Conservation (phyloP, 768 basidiomycete genomes). For the Leucocoprinus leucothites region DNA sequence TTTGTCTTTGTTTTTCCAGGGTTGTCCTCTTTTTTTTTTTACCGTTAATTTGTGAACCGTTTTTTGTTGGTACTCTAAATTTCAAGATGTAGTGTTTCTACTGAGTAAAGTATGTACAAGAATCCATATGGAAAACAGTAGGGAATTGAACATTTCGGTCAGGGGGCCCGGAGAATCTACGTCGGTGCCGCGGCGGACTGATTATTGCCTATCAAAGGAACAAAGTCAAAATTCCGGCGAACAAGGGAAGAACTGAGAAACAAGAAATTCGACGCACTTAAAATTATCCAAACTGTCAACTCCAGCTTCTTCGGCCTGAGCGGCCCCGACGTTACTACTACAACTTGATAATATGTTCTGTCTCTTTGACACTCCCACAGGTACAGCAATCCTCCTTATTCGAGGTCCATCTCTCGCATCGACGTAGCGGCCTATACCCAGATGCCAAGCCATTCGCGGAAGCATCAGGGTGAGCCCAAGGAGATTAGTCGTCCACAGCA, state of each 20-base stretch:
- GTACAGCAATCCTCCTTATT: neutral
- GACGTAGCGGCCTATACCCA: slow-evolving; percentile 73
- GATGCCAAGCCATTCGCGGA: slow-evolving; percentile 70
- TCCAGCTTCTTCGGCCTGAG: neutral
- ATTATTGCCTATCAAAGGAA: slow-evolving; percentile 1
- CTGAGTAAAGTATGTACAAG: neutral
- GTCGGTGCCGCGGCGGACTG: neutral
- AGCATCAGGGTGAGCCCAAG: slow-evolving; percentile 64
- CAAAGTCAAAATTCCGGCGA: neutral
- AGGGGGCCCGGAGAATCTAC: too few relatives aligned
- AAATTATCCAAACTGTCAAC: neutral
- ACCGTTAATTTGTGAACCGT: neutral
- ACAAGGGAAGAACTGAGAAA: neutral
- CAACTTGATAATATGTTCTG: neutral
- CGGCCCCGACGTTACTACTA: neutral
- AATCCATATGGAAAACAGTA: too few relatives aligned
- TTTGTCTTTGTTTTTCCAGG: neutral
- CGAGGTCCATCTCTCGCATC: slow-evolving; percentile 53
- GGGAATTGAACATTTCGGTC: too few relatives aligned
- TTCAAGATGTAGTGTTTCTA: neutral
- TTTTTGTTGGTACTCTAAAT: neutral
- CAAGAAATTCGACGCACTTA: neutral
- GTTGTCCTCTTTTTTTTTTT: neutral
- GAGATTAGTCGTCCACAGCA: slow-evolving; percentile 65
- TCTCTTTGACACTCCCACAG: neutral